Conservation (phyloP, 2,329 filamentous ascomycete species). For the Claviceps sp. region DNA sequence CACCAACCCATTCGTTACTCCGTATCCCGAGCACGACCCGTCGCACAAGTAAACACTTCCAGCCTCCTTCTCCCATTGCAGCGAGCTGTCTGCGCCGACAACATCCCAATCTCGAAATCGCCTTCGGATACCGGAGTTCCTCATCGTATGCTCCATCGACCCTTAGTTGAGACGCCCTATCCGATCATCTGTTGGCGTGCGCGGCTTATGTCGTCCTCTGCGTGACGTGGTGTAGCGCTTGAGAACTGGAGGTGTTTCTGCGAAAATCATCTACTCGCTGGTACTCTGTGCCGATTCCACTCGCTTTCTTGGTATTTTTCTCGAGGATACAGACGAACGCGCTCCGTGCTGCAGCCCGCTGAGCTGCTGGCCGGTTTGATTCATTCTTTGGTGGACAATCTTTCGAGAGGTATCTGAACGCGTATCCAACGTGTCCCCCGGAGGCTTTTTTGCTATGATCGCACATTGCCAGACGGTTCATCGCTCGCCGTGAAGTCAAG, state of each 20-base stretch:
- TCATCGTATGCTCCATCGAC: not conserved
- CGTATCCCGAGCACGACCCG: not conserved
- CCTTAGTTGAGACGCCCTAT: not conserved
- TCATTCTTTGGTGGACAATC: too few species aligned
- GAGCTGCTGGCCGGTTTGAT: not conserved
- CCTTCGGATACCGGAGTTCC: not conserved
- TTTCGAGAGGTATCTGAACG: too few species aligned
- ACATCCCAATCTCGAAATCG: not conserved
- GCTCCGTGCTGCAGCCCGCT: not conserved
- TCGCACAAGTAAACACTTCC: not conserved
- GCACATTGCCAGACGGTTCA: not conserved
- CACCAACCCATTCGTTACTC: not conserved
- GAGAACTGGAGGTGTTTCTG: not conserved
- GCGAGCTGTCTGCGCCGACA: not conserved
- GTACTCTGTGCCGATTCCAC: slow-evolving; percentile 42
- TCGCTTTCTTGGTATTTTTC: slow-evolving; percentile 25
- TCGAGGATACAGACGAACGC: not conserved
- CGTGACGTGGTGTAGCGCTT: not conserved
- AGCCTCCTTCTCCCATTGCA: not conserved
- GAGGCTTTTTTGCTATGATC: not conserved
- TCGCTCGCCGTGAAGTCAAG: not conserved
- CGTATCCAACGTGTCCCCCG: not conserved
- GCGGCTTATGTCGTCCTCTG: not conserved
- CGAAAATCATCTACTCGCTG: slow-evolving; percentile 8
- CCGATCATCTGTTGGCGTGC: not conserved